Conservation (phyloP, 1,284 basidiomycete species). For the Malassezia japonica region DNA sequence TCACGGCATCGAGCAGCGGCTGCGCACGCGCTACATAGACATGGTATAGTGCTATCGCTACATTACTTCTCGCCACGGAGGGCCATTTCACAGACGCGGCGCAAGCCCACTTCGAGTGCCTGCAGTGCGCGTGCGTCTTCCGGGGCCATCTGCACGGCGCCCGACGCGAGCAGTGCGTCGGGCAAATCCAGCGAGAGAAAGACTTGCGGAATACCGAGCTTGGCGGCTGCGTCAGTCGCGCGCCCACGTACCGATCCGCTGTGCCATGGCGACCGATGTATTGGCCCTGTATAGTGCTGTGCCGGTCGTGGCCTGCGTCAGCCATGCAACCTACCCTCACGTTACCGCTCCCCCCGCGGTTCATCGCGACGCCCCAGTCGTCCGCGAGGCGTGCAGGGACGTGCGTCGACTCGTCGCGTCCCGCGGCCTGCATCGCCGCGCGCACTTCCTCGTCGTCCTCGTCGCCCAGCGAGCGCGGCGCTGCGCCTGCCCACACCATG, state of each 20-base stretch:
- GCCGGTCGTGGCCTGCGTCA: conserved; percentile 1
- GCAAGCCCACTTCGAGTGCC: conserved; percentile 22
- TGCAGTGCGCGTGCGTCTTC: conserved; percentile 22
- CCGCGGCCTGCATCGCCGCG: conserved; percentile 13
- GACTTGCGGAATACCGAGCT: conserved; percentile 22
- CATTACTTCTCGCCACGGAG: neutral
- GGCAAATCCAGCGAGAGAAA: conserved; percentile 29
- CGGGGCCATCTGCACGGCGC: conserved; percentile 6
- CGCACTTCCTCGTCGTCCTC: conserved; percentile 12
- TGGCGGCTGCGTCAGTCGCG: conserved; percentile 13
- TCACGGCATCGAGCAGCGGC: no score
- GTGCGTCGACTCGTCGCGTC: neutral
- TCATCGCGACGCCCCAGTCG: conserved; percentile 28
- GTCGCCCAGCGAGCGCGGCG: neutral
- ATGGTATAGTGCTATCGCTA: no score
- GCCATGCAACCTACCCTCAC: neutral
- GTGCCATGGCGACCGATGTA: conserved; percentile 3
- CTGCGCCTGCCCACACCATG: conserved; percentile 11
- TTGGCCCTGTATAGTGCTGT: conserved; percentile 2
- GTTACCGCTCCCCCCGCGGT: conserved; percentile 1
- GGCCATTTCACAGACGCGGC: conserved; percentile 8
- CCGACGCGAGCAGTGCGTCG: neutral
- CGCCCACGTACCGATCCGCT: conserved; percentile 7
- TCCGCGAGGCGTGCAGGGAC: conserved; percentile 5
- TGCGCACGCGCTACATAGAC: no score